Conservation (phyloP, 1,284 basidiomycete genomes). For the Rhodotorula sp. region DNA sequence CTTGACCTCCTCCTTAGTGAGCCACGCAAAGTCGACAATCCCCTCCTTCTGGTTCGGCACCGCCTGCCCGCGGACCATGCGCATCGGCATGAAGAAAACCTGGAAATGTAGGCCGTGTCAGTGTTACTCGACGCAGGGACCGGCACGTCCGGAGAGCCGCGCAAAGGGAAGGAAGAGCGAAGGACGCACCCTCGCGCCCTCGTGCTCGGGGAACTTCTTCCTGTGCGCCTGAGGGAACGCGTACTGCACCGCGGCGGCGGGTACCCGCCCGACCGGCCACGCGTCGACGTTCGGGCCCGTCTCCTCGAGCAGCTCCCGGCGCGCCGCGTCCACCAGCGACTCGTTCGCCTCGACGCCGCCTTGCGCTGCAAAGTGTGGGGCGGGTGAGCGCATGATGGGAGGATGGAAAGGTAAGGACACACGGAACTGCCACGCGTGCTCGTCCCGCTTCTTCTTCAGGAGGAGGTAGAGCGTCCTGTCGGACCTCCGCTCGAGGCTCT, state of each 20-base stretch:
- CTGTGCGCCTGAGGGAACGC: constrained; percentile 20
- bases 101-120: constrained; percentile 19
- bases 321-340: constrained; percentile 68
- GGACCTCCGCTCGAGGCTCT: constrained; percentile 76
- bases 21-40: constrained; percentile 78
- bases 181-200: constrained; percentile 25
- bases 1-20: constrained; percentile 83
- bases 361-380: constrained; percentile 48
- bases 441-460: constrained; percentile 61
- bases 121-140: not conserved
- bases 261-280: constrained; percentile 54
- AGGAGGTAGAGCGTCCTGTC: constrained; percentile 85
- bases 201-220: constrained; percentile 25
- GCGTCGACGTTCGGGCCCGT: constrained; percentile 75
- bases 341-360: constrained; percentile 65
- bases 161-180: no score
- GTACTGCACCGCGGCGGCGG: constrained; percentile 43
- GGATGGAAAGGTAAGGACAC: constrained; percentile 7
- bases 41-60: constrained; percentile 57
- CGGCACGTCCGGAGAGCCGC: not conserved
- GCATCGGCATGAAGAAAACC: constrained; percentile 78
- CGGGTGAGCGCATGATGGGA: not conserved
- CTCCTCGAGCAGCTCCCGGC: constrained; percentile 64
- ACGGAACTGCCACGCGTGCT: constrained; percentile 76
- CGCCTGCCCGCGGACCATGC: constrained; percentile 73